A percentile compares a stretch with the other conserved stretches of the same genome.
Conservation (phyloP, 1,284 basidiomycete genomes). For the Neotropicomus parvogracilis region DNA sequence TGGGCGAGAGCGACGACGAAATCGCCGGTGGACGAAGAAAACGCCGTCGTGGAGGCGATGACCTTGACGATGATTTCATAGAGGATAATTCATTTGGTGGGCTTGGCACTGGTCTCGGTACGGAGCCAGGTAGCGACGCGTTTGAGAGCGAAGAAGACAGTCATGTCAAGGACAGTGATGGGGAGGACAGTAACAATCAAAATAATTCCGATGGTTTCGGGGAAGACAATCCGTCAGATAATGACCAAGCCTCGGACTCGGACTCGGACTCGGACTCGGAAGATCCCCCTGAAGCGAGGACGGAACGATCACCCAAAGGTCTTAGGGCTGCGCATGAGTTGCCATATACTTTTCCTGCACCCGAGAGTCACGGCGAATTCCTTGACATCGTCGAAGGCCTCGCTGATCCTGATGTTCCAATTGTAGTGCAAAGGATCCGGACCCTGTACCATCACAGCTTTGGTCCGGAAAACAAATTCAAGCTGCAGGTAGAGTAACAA, state of each 20-base stretch:
- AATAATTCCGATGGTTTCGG: conserved; percentile 34
- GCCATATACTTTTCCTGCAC: conserved; percentile 92
- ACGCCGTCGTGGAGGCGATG: conserved; percentile 68
- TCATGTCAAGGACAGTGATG: conserved; percentile 54
- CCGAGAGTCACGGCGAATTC: conserved; percentile 83
- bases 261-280: conserved; percentile 29
- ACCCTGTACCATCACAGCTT: conserved; percentile 90
- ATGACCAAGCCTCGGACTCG: conserved; percentile 32
- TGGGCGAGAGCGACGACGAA: conserved; percentile 59
- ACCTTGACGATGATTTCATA: conserved; percentile 88
- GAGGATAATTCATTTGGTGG: conserved; percentile 48
- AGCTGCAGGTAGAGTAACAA: conserved; percentile 65
- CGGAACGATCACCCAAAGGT: conserved; percentile 33
- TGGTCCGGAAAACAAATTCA: conserved; percentile 87
- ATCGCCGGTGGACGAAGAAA: conserved; percentile 38
- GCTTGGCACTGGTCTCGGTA: conserved; percentile 51
- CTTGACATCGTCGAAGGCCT: conserved; percentile 75
- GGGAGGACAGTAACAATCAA: conserved; percentile 38
- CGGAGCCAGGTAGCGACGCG: conserved; percentile 19
- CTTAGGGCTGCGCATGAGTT: conserved; percentile 52
- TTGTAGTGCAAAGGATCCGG: conserved; percentile 88
- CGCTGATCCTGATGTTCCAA: conserved; percentile 70
- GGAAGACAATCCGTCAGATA: conserved; percentile 36
- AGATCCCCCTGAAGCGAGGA: conserved; percentile 43
- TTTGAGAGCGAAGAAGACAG: conserved; percentile 39